phyloP scores from a whole-genome alignment of 2,329 filamentous ascomycete species.

The Nothopassalora personata region DNA sequence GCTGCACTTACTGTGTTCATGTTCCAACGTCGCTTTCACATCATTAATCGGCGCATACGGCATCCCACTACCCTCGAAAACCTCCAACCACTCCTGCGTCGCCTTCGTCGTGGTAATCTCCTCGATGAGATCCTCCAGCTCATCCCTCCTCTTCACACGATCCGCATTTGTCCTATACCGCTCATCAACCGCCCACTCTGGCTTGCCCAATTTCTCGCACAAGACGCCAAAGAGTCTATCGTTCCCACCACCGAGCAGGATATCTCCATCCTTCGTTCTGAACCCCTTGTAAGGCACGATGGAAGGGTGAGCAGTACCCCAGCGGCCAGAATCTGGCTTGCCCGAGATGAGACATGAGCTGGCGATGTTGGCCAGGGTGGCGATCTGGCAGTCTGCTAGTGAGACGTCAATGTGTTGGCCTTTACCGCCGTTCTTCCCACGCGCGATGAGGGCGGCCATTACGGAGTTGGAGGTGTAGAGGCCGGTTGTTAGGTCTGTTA shows the following conservation, averaged over 20 bases:
- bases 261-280: slow-evolving; percentile 57
- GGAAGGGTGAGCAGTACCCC: slow-evolving; percentile 97
- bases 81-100: slow-evolving; percentile 78
- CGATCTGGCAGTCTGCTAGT: slow-evolving; percentile 90
- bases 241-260: slow-evolving; percentile 60
- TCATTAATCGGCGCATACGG: slow-evolving; percentile 95
- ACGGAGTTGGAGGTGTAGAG: slow-evolving; percentile 93
- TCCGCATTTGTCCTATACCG: slow-evolving; percentile 56
- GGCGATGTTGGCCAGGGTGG: slow-evolving; percentile 90
- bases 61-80: slow-evolving; percentile 87
- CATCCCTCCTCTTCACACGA: slow-evolving; percentile 63
- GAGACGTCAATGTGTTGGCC: slow-evolving; percentile 92
- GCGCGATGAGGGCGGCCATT: slow-evolving; percentile 82
- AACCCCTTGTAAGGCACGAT: slow-evolving; percentile 94
- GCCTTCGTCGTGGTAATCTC: slow-evolving; percentile 67
- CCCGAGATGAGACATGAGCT: slow-evolving; percentile 87
- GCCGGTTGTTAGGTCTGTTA: slow-evolving; percentile 92
- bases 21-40: slow-evolving; percentile 74
- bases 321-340: slow-evolving; percentile 78
- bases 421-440: slow-evolving; percentile 61
- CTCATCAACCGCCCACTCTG: slow-evolving; percentile 54
- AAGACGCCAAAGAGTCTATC: slow-evolving; percentile 58
- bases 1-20: slow-evolving; percentile 64
- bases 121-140: slow-evolving; percentile 76
- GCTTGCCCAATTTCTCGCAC: slow-evolving; percentile 52